phyloP scores from a whole-genome alignment of 176 grass and related monocot species.

The Panicum miliaceum region DNA sequence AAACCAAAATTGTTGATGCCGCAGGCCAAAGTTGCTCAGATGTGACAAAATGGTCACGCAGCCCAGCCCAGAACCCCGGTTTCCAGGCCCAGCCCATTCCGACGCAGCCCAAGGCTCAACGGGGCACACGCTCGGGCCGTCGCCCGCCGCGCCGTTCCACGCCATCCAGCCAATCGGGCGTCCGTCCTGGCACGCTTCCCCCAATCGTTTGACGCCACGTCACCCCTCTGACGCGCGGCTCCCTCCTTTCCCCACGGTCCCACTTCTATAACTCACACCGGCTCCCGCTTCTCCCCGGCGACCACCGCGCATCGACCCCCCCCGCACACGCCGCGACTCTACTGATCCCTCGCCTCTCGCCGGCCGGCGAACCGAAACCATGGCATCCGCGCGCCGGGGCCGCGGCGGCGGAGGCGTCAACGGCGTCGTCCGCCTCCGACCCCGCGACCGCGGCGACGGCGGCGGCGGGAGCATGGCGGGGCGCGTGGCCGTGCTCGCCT shows the following conservation, averaged over 20 bases:
- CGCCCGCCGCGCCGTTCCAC: constrained; percentile 19
- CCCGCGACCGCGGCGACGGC: constrained; percentile 9
- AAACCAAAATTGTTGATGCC: too few species aligned
- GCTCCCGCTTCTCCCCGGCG: constrained; percentile 9
- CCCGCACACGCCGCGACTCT: not conserved
- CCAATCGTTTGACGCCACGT: constrained; percentile 45
- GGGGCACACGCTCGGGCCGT: too few species aligned
- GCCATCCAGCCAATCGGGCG: constrained; percentile 46
- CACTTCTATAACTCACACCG: constrained; percentile 33
- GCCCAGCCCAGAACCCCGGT: too few species aligned
- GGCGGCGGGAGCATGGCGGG: constrained; percentile 31
- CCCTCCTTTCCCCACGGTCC: not conserved
- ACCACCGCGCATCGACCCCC: not conserved
- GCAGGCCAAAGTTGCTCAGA: too few species aligned
- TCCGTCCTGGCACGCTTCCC: constrained; percentile 29
- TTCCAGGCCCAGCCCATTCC: not conserved
- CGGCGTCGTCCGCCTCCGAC: not conserved
- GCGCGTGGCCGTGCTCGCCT: constrained; percentile 76
- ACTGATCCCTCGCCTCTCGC: not conserved
- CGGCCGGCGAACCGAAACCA: constrained; percentile 29
- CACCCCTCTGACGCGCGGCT: constrained; percentile 46
- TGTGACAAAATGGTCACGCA: too few species aligned
- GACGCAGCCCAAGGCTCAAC: not conserved
- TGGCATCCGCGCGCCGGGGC: constrained; percentile 50
- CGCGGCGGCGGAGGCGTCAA: constrained; percentile 29